phyloP scores from a whole-genome alignment of 192 early-diverging fungal genomes.

The Rhizophagus prolifer region DNA sequence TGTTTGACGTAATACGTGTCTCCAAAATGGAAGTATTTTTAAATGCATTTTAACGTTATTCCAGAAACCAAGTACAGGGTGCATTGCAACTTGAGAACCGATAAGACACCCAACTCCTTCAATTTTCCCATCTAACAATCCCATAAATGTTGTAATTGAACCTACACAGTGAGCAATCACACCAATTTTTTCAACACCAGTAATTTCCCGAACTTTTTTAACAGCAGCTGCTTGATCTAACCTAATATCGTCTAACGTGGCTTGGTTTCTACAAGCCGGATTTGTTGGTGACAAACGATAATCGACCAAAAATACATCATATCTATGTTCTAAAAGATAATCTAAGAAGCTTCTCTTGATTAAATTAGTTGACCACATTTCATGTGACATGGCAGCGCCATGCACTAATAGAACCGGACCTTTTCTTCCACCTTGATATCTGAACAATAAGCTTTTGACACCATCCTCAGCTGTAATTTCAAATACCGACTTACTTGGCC shows the following conservation, averaged over 20 bases:
- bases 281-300: conserved; percentile 37
- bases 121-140: conserved; percentile 42
- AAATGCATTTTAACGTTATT: conserved; percentile 16
- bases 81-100: conserved; percentile 35
- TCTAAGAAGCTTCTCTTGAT: conserved; percentile 42
- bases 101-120: conserved; percentile 45
- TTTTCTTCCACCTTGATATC: conserved; percentile 37
- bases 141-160: conserved; percentile 40
- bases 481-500: conserved; percentile 22
- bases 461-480: conserved; percentile 37
- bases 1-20: conserved; percentile 14
- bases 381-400: conserved; percentile 40
- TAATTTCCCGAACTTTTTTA: conserved; percentile 35
- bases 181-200: conserved; percentile 40
- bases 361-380: conserved; percentile 44
- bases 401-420: conserved; percentile 49
- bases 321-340: conserved; percentile 41
- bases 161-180: conserved; percentile 48
- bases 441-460: conserved; percentile 33
- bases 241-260: conserved; percentile 30
- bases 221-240: conserved; percentile 40
- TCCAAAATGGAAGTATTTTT: not conserved
- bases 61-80: conserved; percentile 8
- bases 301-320: conserved; percentile 49
- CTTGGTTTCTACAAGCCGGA: conserved; percentile 33